Evolutionary conservation across 2,329 filamentous ascomycete species (phyloP).

Genomic region (Diaporthe sp.): DNA sequence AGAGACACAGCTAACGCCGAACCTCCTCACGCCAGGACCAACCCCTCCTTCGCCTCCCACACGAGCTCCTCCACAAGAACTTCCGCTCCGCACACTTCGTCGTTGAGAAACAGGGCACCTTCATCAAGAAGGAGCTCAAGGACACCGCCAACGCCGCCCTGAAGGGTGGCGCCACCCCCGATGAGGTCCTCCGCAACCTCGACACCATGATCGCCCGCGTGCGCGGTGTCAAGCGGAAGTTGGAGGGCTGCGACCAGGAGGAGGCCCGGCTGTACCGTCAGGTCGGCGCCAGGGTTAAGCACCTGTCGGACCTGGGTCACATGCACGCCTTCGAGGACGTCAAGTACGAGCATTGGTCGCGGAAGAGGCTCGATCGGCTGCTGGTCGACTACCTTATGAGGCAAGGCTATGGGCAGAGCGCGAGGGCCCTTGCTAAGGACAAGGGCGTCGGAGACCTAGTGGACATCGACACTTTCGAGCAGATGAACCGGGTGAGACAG

Average conservation of each 20-base stretch:
- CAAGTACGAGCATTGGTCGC: constrained; percentile 93
- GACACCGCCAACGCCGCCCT: constrained; percentile 77
- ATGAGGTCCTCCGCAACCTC: constrained; percentile 83
- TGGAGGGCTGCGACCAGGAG: constrained; percentile 82
- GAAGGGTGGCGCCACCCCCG: constrained; percentile 71
- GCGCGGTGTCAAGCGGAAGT: constrained; percentile 89
- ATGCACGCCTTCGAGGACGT: constrained; percentile 90
- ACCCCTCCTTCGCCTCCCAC: constrained; percentile 90
- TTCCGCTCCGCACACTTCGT: constrained; percentile 87
- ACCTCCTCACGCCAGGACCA: constrained; percentile 76
- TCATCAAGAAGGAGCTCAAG: constrained; percentile 72
- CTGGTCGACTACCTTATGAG: constrained; percentile 94
- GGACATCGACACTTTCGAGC: constrained; percentile 88
- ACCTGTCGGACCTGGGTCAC: constrained; percentile 84
- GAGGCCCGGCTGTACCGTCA: constrained; percentile 83
- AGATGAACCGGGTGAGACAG: constrained; percentile 83
- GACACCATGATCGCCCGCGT: constrained; percentile 89
- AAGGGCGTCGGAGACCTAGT: constrained; percentile 85
- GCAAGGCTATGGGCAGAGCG: constrained; percentile 85
- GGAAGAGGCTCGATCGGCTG: constrained; percentile 83
- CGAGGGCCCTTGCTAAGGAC: constrained; percentile 80
- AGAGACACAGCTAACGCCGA: constrained; percentile 27
- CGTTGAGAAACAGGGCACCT: constrained; percentile 79
- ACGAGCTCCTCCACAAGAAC: constrained; percentile 93
- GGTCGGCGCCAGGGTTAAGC: constrained; percentile 80